phyloP scores from a whole-genome alignment of 2,329 filamentous ascomycete species.

The Colletotrichum salicis region DNA sequence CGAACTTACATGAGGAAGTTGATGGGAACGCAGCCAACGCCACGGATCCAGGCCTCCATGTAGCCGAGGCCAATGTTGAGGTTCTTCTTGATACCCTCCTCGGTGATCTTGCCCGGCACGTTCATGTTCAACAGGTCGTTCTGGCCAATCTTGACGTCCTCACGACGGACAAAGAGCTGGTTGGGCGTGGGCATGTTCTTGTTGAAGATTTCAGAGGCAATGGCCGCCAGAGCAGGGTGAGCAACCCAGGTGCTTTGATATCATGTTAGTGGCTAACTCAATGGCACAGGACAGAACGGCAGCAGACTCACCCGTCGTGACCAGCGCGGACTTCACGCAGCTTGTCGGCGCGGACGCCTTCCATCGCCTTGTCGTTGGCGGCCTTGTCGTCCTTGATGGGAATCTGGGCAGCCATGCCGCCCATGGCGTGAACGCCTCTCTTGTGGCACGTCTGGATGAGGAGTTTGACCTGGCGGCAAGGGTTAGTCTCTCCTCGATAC shows the following conservation, averaged over 20 bases:
- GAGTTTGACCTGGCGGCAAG: slow-evolving; percentile 71
- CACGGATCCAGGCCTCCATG: slow-evolving; percentile 98
- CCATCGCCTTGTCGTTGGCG: slow-evolving; percentile 95
- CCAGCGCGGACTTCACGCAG: slow-evolving; percentile 94
- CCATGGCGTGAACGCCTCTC: slow-evolving; percentile 97
- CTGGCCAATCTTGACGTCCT: slow-evolving; percentile 86
- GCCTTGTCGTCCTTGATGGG: slow-evolving; percentile 94
- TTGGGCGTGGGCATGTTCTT: slow-evolving; percentile 98
- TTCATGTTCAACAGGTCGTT: slow-evolving; percentile 99
- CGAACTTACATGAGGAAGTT: slow-evolving; percentile 86
- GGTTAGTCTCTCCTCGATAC: slow-evolving; percentile 2
- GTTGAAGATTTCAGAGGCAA: slow-evolving; percentile 95
- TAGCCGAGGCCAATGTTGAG: slow-evolving; percentile 95
- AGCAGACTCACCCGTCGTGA: slow-evolving; percentile 74
- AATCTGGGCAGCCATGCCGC: slow-evolving; percentile 98
- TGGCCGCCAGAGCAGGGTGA: slow-evolving; percentile 88
- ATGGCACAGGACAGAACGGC: neutral
- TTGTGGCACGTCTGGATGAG: slow-evolving; percentile 98
- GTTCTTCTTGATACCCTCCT: slow-evolving; percentile 97
- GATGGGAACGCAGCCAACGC: slow-evolving; percentile 95
- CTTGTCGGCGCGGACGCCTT: slow-evolving; percentile 92
- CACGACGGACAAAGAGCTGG: slow-evolving; percentile 86
- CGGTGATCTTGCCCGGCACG: slow-evolving; percentile 89
- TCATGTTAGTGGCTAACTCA: slow-evolving; percentile 45
- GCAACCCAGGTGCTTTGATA: slow-evolving; percentile 83